Percentiles rank a stretch among this genome's conserved stretches.
phyloP scores from a whole-genome alignment of 495 filamentous ascomycete genomes.

The Aspergillus steynii region DNA sequence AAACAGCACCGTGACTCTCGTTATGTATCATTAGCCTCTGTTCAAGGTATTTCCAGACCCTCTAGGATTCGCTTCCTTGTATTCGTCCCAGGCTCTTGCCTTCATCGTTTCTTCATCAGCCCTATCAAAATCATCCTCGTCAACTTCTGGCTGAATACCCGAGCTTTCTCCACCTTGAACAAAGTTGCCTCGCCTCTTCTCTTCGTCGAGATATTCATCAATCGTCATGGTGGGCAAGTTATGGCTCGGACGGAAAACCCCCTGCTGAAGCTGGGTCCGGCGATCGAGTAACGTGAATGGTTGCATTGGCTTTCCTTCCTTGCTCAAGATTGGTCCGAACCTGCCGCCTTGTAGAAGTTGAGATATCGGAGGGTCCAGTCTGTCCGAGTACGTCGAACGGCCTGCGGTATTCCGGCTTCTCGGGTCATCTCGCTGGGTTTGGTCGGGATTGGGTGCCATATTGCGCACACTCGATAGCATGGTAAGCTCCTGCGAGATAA shows the following conservation, averaged over 20 bases:
- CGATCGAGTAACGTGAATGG: conserved; percentile 86
- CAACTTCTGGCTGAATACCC: conserved; percentile 64
- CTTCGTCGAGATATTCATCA: conserved; percentile 95
- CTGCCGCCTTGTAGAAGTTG: conserved; percentile 53
- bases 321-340: conserved; percentile 75
- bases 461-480: conserved; percentile 73
- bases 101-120: conserved; percentile 91
- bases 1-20: too few relatives aligned
- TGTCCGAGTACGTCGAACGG: conserved; percentile 64
- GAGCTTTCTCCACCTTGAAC: conserved; percentile 85
- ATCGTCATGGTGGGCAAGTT: conserved; percentile 97
- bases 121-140: conserved; percentile 86
- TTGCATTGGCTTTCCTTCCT: conserved; percentile 80
- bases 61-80: conserved; percentile 82
- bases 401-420: conserved; percentile 44
- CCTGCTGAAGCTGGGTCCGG: conserved; percentile 72
- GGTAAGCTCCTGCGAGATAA: conserved; percentile 77
- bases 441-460: conserved; percentile 28
- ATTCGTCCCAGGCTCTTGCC: conserved; percentile 94
- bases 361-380: conserved; percentile 65
- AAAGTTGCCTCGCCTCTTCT: conserved; percentile 81
- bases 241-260: conserved; percentile 89
- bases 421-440: conserved; percentile 46
- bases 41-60: conserved; percentile 87
- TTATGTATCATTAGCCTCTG: conserved; percentile 55